phyloP scores from a whole-genome alignment of 2,329 filamentous ascomycete species.

The Metarhizium brunneum region DNA sequence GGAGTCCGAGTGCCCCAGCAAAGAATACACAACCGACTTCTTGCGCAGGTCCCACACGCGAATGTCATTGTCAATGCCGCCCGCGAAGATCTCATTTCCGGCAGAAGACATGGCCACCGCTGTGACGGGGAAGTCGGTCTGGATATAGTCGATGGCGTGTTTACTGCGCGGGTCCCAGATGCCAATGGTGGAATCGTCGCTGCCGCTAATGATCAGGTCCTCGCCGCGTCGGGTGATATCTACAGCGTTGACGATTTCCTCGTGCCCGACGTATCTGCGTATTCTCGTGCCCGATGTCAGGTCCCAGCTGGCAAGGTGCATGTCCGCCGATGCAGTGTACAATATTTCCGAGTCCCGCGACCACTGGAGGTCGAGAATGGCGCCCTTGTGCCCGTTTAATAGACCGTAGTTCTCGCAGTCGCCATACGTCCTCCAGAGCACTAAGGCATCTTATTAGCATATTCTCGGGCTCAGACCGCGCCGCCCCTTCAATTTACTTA shows the following conservation, averaged over 20 bases:
- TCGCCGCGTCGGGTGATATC: constrained; percentile 85
- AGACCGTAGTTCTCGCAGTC: constrained; percentile 91
- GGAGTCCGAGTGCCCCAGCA: constrained; percentile 86
- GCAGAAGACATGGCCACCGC: constrained; percentile 86
- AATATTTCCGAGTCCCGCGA: constrained; percentile 86
- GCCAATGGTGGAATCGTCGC: constrained; percentile 87
- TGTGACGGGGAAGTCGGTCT: constrained; percentile 87
- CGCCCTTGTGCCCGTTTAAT: constrained; percentile 81
- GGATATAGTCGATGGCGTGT: constrained; percentile 75
- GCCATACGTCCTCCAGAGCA: constrained; percentile 89
- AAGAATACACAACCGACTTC: constrained; percentile 76
- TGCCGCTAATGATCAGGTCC: constrained; percentile 81
- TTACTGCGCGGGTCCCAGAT: constrained; percentile 95
- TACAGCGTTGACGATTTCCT: constrained; percentile 89
- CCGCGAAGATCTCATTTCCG: constrained; percentile 89
- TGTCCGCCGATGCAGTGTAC: constrained; percentile 90
- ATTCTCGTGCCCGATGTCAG: constrained; percentile 85
- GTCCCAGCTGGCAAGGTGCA: constrained; percentile 91
- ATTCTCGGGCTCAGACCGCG: no score
- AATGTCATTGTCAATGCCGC: constrained; percentile 94
- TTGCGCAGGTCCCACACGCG: constrained; percentile 96
- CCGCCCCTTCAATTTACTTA: constrained; percentile 30
- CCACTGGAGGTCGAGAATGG: constrained; percentile 89
- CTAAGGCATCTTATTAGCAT: constrained; percentile 32
- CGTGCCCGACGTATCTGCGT: constrained; percentile 84